Evolutionary conservation across 768 basidiomycete species (phyloP).

Genomic region (Podaxis sp.): DNA sequence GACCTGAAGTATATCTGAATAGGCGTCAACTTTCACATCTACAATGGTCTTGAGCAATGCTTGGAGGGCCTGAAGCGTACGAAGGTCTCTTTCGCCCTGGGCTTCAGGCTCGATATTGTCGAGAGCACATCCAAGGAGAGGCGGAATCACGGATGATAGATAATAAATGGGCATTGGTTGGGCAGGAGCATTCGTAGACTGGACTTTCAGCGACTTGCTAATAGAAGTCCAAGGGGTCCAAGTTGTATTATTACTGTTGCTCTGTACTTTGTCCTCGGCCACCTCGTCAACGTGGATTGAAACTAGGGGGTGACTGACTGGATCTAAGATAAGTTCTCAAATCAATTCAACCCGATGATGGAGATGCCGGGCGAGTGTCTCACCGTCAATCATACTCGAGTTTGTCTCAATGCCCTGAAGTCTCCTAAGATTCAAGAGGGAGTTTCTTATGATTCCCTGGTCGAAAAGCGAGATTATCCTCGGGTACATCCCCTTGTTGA

Average conservation of each 20-base stretch:
- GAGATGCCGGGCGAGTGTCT: background rate
- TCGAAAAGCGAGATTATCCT: constrained; percentile 72
- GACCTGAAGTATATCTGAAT: constrained; percentile 70
- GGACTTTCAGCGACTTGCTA: constrained; percentile 27
- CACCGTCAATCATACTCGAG: constrained; percentile 14
- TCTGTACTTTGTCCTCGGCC: constrained; percentile 24
- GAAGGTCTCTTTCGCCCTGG: constrained; percentile 39
- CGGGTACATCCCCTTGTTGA: constrained; percentile 59
- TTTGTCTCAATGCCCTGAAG: constrained; percentile 30
- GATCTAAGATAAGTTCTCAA: constrained; percentile 12
- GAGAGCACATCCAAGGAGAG: constrained; percentile 56
- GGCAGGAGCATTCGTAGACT: constrained; percentile 56
- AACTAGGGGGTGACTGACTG: constrained; percentile 39
- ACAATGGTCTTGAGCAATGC: constrained; percentile 55
- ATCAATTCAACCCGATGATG: background rate
- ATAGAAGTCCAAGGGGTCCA: constrained; percentile 8
- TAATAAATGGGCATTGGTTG: constrained; percentile 58
- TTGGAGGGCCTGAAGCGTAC: constrained; percentile 34
- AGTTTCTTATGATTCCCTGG: constrained; percentile 51
- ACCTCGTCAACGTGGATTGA: constrained; percentile 64
- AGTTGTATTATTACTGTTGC: background rate
- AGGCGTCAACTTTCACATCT: constrained; percentile 62
- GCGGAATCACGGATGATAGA: constrained; percentile 60
- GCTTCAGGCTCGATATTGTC: constrained; percentile 34
- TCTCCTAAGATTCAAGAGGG: constrained; percentile 47